phyloP scores from a whole-genome alignment of 257 asterid genomes.

The Ballota nigra region DNA sequence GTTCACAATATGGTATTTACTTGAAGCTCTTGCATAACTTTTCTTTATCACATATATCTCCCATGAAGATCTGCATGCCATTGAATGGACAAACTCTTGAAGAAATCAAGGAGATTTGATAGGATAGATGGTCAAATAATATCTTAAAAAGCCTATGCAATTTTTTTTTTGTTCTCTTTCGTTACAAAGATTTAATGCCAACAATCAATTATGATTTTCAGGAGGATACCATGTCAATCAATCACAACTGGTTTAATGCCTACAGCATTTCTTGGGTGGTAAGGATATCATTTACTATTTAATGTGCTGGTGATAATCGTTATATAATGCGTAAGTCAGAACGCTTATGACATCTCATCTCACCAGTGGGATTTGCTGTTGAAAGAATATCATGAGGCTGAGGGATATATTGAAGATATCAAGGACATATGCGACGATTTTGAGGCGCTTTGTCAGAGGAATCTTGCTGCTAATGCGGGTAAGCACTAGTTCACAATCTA shows the following conservation, averaged over 20 bases:
- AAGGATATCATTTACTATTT: constrained; percentile 26
- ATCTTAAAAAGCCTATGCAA: neutral
- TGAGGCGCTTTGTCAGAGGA: constrained; percentile 89
- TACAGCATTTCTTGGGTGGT: constrained; percentile 85
- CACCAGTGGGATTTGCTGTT: constrained; percentile 93
- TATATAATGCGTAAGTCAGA: neutral
- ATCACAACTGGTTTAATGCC: constrained; percentile 96
- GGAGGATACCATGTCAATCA: constrained; percentile 94
- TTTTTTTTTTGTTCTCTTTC: constrained; percentile 5
- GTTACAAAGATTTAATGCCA: constrained; percentile 18
- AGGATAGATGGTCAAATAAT: neutral
- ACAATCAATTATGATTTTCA: constrained; percentile 33
- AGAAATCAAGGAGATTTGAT: neutral
- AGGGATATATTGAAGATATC: constrained; percentile 78
- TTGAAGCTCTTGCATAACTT: neutral
- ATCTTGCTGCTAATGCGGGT: constrained; percentile 97
- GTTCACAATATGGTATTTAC: constrained; percentile 87
- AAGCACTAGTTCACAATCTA: constrained; percentile 3
- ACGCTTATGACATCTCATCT: constrained; percentile 13
- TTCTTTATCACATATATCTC: neutral
- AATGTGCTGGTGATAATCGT: neutral
- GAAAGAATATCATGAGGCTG: constrained; percentile 84
- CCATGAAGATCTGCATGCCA: neutral
- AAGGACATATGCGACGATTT: constrained; percentile 85
- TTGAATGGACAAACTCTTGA: neutral